Conservation (phyloP, 2,329 filamentous ascomycete species). For the Torrubiellomyces zombiae region DNA sequence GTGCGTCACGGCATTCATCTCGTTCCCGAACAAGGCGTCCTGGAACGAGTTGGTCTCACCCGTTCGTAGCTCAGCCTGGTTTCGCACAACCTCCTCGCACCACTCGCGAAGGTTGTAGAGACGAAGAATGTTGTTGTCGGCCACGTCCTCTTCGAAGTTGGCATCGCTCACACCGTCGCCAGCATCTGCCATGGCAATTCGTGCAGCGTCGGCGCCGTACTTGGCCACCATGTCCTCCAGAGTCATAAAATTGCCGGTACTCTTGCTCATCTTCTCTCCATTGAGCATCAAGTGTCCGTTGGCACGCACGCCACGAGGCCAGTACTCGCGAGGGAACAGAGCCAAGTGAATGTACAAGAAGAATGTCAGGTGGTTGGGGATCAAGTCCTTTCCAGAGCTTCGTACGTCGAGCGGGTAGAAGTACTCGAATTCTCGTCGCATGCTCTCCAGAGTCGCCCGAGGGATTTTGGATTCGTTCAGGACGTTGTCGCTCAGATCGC, state of each 20-base stretch:
- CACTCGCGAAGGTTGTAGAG: constrained; percentile 72
- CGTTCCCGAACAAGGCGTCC: constrained; percentile 83
- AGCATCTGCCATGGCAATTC: constrained; percentile 83
- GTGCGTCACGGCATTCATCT: constrained; percentile 69
- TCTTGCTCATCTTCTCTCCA: constrained; percentile 97
- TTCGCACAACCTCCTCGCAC: constrained; percentile 71
- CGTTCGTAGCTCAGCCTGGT: constrained; percentile 52
- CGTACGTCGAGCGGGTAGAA: constrained; percentile 89
- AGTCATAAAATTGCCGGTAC: constrained; percentile 93
- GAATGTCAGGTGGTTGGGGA: constrained; percentile 89
- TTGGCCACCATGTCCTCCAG: constrained; percentile 73
- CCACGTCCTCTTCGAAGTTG: constrained; percentile 92
- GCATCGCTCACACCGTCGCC: constrained; percentile 90
- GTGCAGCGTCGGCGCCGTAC: constrained; percentile 83
- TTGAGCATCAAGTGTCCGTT: constrained; percentile 93
- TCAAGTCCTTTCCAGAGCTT: constrained; percentile 81
- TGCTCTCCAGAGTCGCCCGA: constrained; percentile 54
- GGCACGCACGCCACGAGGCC: constrained; percentile 70
- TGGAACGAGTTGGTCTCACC: constrained; percentile 63
- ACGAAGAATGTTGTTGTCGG: constrained; percentile 78
- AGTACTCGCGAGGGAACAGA: constrained; percentile 74
- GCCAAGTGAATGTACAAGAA: constrained; percentile 88
- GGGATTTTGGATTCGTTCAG: constrained; percentile 51
- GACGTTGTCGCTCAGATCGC: constrained; percentile 50
- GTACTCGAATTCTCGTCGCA: constrained; percentile 90